Conservation (phyloP, 768 basidiomycete genomes). For the Kondoa malvinella region DNA sequence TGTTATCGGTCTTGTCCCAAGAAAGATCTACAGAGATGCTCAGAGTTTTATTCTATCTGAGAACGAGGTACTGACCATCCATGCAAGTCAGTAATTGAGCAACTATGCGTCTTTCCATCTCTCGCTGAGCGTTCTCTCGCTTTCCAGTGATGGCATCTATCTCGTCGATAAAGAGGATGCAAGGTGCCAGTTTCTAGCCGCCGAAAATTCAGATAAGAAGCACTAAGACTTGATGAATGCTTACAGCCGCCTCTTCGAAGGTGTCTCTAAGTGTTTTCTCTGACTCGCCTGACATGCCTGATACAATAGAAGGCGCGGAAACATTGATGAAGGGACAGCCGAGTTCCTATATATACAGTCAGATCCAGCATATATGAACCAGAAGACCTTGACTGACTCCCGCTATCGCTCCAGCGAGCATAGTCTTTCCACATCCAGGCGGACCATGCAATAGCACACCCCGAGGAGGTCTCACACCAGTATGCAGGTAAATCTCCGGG, state of each 20-base stretch:
- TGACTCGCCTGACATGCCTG: slow-evolving; percentile 95
- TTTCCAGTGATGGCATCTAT: slow-evolving; percentile 97
- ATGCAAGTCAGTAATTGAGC: slow-evolving; percentile 96
- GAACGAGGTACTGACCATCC: slow-evolving; percentile 52
- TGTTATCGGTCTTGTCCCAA: slow-evolving; percentile 85
- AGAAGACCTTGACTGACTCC: slow-evolving; percentile 45
- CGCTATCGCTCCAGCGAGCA: slow-evolving; percentile 84
- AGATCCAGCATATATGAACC: not conserved
- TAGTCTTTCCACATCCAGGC: slow-evolving; percentile 90
- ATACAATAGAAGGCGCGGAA: slow-evolving; percentile 88
- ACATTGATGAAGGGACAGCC: slow-evolving; percentile 82
- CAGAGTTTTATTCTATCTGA: not conserved
- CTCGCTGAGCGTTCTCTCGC: slow-evolving; percentile 88
- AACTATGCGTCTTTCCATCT: slow-evolving; percentile 95
- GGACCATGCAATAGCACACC: slow-evolving; percentile 89
- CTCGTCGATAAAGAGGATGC: slow-evolving; percentile 89
- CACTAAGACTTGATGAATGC: slow-evolving; percentile 12
- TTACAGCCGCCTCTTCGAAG: slow-evolving; percentile 88
- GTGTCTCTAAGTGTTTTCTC: slow-evolving; percentile 91
- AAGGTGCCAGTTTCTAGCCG: slow-evolving; percentile 80
- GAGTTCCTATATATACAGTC: slow-evolving; percentile 47
- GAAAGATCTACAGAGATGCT: slow-evolving; percentile 51
- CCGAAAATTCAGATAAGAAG: not conserved
- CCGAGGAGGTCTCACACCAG: slow-evolving; percentile 76
- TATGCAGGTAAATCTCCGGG: slow-evolving; percentile 86